Conservation (phyloP, 148 eudicot genomes). For the Amaranthus palmeri region DNA sequence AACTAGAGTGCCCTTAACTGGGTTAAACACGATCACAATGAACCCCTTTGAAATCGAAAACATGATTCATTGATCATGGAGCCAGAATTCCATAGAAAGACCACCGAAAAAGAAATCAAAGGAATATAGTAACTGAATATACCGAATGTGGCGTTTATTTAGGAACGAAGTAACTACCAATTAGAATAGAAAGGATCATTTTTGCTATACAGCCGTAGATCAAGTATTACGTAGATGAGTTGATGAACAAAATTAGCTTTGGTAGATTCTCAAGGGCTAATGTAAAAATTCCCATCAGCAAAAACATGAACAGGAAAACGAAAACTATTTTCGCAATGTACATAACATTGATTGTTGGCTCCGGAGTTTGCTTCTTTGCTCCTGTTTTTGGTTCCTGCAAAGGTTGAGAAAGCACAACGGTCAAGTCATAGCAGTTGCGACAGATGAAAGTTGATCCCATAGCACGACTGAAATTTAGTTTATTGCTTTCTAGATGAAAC, state of each 20-base stretch:
- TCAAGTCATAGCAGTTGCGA: not conserved
- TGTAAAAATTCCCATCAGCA: conserved; percentile 54
- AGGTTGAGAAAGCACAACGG: not conserved
- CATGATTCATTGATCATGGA: too few relatives aligned
- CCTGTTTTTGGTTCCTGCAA: conserved; percentile 46
- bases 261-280: conserved; percentile 75
- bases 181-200: too few relatives aligned
- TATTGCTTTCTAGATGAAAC: too few relatives aligned
- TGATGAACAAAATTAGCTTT: conserved; percentile 39
- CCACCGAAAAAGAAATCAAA: too few relatives aligned
- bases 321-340: conserved; percentile 67
- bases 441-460: not conserved
- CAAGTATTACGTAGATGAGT: conserved; percentile 31
- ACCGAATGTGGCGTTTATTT: too few relatives aligned
- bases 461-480: too few relatives aligned
- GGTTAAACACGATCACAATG: too few relatives aligned
- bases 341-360: conserved; percentile 25
- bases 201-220: not conserved
- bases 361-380: conserved; percentile 16
- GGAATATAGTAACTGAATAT: too few relatives aligned
- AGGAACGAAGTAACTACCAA: too few relatives aligned
- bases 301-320: conserved; percentile 55
- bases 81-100: too few relatives aligned
- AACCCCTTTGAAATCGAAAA: too few relatives aligned
- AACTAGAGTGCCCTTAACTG: too few relatives aligned